phyloP scores from a whole-genome alignment of 176 grass and related monocot species.

The Poa pratensis region DNA sequence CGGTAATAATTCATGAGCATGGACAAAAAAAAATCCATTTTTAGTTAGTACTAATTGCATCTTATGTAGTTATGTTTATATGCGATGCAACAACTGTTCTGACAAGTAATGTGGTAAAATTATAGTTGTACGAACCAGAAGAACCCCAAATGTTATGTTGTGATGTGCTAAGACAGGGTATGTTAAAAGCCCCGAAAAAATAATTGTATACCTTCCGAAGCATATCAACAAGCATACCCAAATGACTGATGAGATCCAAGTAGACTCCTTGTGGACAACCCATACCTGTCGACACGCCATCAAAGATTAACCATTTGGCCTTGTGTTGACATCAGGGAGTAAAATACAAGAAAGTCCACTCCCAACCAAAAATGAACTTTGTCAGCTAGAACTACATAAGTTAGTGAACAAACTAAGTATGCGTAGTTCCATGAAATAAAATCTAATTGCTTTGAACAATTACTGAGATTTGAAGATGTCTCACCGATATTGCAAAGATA shows the following conservation, averaged over 20 bases:
- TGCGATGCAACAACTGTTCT: neutral
- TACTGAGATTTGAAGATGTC: slow-evolving; percentile 20
- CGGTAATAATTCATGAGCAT: slow-evolving; percentile 13
- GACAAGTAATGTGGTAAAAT: slow-evolving; percentile 33
- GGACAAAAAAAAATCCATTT: neutral
- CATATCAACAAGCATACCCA: slow-evolving; percentile 92
- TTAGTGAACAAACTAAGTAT: slow-evolving; percentile 13
- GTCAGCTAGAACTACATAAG: neutral
- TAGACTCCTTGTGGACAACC: slow-evolving; percentile 82
- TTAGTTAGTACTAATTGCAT: slow-evolving; percentile 23
- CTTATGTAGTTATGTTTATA: neutral
- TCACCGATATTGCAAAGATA: slow-evolving; percentile 90
- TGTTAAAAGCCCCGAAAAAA: neutral
- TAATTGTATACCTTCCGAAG: slow-evolving; percentile 72
- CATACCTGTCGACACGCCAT: slow-evolving; percentile 59
- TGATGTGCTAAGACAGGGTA: neutral
- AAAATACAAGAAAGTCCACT: slow-evolving; percentile 10
- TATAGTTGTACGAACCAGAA: neutral
- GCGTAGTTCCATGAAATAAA: neutral
- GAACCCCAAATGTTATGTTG: slow-evolving; percentile 17
- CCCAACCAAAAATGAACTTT: slow-evolving; percentile 7
- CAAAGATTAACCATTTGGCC: slow-evolving; percentile 13
- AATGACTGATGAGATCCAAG: slow-evolving; percentile 67
- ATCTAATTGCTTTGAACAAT: slow-evolving; percentile 12
- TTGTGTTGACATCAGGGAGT: neutral